These are phyloP conservation scores for Hura crepitans DNA, from an alignment of 441 rosid genomes.

Conservation along the genomic window DNA sequence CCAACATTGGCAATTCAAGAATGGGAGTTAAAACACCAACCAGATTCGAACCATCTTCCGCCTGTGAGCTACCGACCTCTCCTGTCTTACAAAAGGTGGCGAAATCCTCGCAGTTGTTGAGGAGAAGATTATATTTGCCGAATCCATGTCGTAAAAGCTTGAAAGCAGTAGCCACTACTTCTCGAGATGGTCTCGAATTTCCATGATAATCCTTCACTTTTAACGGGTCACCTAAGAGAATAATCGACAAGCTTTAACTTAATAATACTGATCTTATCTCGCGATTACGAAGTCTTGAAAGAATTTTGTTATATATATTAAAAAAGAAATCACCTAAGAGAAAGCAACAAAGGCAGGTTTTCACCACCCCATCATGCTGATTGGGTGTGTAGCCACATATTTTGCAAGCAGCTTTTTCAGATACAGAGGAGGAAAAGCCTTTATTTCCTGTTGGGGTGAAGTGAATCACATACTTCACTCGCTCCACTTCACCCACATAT, in stretches of 20 bases:
- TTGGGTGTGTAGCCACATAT: neutral
- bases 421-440: too few species aligned
- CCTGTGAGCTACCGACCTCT: conserved; percentile 9
- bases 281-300: too few species aligned
- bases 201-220: neutral
- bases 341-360: conserved; percentile 15
- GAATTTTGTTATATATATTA: too few species aligned
- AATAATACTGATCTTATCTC: too few species aligned
- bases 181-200: neutral
- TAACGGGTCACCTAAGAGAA: neutral
- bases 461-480: neutral
- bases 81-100: conserved; percentile 12
- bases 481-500: neutral
- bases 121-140: neutral
- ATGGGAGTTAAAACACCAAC: too few species aligned
- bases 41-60: neutral
- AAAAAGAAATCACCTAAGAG: too few species aligned
- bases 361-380: neutral
- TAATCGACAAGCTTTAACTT: too few species aligned
- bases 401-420: too few species aligned
- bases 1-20: too few species aligned
- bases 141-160: neutral
- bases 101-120: conserved; percentile 4
- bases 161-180: conserved; percentile 1
- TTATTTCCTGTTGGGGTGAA: neutral